Evolutionary conservation across 2,329 filamentous ascomycete genomes (phyloP).

Genomic region (Diaporthe ilicicola): DNA sequence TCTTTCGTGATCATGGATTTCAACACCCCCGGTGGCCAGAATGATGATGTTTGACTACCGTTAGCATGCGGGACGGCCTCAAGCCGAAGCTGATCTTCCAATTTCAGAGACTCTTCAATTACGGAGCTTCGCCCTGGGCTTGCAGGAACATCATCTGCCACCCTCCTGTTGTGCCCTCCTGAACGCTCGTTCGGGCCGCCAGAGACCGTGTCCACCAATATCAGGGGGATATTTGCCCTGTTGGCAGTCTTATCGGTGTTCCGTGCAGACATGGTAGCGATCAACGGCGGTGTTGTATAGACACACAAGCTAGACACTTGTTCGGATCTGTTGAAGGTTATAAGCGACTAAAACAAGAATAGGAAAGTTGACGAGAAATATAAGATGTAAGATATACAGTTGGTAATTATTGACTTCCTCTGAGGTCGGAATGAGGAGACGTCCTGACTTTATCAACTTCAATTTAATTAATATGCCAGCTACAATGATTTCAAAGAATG

Average conservation of each 20-base stretch:
- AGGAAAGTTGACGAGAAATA: too few species aligned
- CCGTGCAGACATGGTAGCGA: background rate
- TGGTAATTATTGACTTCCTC: too few species aligned
- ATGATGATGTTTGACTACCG: background rate
- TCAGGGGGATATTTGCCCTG: background rate
- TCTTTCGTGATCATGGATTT: background rate
- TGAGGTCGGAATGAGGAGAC: too few species aligned
- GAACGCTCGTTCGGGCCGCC: too few species aligned
- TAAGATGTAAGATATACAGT: too few species aligned
- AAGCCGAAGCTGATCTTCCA: background rate
- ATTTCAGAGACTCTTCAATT: background rate
- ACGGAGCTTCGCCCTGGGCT: background rate
- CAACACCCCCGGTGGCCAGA: background rate
- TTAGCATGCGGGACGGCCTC: background rate
- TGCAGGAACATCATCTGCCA: background rate
- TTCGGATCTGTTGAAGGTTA: too few species aligned
- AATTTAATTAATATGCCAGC: too few species aligned
- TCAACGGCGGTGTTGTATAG: background rate
- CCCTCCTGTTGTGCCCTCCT: accelerated
- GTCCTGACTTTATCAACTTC: too few species aligned
- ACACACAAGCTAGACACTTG: too few species aligned
- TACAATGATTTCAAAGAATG: too few species aligned
- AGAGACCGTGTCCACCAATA: background rate
- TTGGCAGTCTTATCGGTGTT: accelerated
- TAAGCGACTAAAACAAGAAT: too few species aligned